phyloP scores from a whole-genome alignment of 352 stramenopile species.

The Pythium utonaiense region DNA sequence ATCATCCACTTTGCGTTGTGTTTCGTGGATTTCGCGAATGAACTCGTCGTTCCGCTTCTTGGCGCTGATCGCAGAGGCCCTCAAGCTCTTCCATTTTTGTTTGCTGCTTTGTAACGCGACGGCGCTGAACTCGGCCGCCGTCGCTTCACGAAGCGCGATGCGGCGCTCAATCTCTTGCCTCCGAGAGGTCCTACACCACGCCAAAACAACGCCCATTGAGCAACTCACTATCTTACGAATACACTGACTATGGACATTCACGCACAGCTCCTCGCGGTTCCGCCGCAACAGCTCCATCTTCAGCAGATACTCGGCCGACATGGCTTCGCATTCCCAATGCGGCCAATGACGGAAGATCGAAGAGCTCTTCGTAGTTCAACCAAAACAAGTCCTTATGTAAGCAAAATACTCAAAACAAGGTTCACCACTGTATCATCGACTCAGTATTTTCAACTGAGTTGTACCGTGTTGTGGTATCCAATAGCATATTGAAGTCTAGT shows the following conservation, averaged over 20 bases:
- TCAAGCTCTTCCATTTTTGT: constrained; percentile 59
- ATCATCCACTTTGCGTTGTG: constrained; percentile 51
- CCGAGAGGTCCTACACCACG: constrained; percentile 35
- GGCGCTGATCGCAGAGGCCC: constrained; percentile 32
- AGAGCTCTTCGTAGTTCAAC: neutral
- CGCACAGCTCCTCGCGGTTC: constrained; percentile 58
- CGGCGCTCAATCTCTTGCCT: constrained; percentile 68
- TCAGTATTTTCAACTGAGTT: too few relatives aligned
- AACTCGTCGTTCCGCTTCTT: constrained; percentile 71
- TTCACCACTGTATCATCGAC: neutral
- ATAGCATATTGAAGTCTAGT: neutral
- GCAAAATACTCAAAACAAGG: neutral
- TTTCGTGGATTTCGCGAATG: constrained; percentile 41
- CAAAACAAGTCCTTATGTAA: neutral
- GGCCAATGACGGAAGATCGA: constrained; percentile 6
- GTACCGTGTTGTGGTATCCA: neutral
- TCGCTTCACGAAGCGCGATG: constrained; percentile 65
- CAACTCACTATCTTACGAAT: neutral
- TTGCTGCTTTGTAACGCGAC: constrained; percentile 58
- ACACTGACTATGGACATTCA: neutral
- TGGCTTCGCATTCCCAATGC: constrained; percentile 8
- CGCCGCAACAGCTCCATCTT: constrained; percentile 57
- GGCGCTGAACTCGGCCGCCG: constrained; percentile 69
- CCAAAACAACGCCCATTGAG: constrained; percentile 2
- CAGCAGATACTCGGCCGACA: constrained; percentile 56